Conservation (phyloP, 305 asterid species). For the Andrographis paniculata region DNA sequence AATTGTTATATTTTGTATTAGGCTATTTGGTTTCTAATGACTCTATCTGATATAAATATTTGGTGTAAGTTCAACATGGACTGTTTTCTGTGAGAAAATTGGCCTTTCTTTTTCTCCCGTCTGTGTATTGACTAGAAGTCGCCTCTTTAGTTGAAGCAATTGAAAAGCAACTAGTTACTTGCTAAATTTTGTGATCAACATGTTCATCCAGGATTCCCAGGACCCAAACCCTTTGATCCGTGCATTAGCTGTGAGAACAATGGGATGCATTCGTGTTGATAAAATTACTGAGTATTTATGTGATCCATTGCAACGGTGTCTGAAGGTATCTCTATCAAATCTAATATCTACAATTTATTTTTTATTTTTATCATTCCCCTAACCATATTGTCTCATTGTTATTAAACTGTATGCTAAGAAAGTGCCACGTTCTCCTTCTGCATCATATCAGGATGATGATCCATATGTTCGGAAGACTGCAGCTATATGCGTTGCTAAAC, state of each 20-base stretch:
- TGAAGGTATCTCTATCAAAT: conserved; percentile 49
- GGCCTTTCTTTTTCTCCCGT: background rate
- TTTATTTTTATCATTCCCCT: background rate
- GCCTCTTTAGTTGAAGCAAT: no score
- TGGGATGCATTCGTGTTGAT: conserved; percentile 99
- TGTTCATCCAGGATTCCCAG: conserved; percentile 65
- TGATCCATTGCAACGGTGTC: conserved; percentile 95
- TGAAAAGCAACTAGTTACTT: background rate
- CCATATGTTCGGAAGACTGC: conserved; percentile 99
- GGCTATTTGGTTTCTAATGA: background rate
- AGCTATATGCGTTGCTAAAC: conserved; percentile 98
- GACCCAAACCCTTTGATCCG: conserved; percentile 98
- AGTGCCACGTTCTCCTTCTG: conserved; percentile 16
- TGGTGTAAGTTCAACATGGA: conserved; percentile 9
- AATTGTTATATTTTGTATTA: no score
- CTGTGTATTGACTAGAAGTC: conserved; percentile 17
- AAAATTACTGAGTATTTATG: conserved; percentile 95
- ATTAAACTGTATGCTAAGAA: conserved; percentile 18
- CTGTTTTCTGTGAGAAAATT: conserved; percentile 4
- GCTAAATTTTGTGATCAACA: background rate
- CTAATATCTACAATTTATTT: background rate
- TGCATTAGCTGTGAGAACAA: conserved; percentile 95
- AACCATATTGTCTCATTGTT: background rate
- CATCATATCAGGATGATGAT: conserved; percentile 71
- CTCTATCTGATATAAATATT: background rate